phyloP scores from a whole-genome alignment of 768 basidiomycete genomes.

The Lactarius hengduanensis region DNA sequence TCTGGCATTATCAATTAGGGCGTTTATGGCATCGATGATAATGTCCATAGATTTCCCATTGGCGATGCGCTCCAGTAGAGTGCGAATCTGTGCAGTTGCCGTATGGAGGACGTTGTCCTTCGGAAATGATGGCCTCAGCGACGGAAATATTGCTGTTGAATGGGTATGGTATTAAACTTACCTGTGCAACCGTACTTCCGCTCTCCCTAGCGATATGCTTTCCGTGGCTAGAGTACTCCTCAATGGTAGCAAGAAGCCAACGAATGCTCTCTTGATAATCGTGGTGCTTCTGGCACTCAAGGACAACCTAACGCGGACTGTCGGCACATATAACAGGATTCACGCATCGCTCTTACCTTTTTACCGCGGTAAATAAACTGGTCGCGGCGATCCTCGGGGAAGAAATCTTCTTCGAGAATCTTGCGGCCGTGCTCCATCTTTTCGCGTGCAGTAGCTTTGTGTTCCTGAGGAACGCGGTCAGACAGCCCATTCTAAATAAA shows the following conservation, averaged over 20 bases:
- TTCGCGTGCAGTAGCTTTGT: conserved; percentile 56
- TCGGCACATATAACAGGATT: background rate
- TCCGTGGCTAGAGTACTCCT: conserved; percentile 61
- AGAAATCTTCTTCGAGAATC: conserved; percentile 78
- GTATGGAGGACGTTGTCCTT: conserved; percentile 57
- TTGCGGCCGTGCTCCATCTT: conserved; percentile 58
- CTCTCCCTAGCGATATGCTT: conserved; percentile 38
- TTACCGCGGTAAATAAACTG: conserved; percentile 93
- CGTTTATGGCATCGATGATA: conserved; percentile 67
- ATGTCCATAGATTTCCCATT: conserved; percentile 63
- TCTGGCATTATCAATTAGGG: conserved; percentile 69
- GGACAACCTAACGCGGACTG: conserved; percentile 51
- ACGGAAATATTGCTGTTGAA: conserved; percentile 24
- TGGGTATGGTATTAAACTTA: conserved; percentile 29
- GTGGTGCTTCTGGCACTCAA: conserved; percentile 90
- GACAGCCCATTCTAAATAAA: conserved; percentile 41
- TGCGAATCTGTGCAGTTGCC: conserved; percentile 64
- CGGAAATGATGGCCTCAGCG: conserved; percentile 24
- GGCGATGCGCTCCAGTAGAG: conserved; percentile 89
- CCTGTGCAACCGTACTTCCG: conserved; percentile 29
- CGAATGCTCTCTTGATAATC: conserved; percentile 81
- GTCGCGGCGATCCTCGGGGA: conserved; percentile 87
- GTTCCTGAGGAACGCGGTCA: conserved; percentile 66
- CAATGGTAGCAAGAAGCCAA: conserved; percentile 67
- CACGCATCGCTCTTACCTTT: conserved; percentile 52